Evolutionary conservation across 257 asterid species (phyloP), one percentile per base, ranked within the genome.

Genomic region (Euphrasia confusa): DNA sequence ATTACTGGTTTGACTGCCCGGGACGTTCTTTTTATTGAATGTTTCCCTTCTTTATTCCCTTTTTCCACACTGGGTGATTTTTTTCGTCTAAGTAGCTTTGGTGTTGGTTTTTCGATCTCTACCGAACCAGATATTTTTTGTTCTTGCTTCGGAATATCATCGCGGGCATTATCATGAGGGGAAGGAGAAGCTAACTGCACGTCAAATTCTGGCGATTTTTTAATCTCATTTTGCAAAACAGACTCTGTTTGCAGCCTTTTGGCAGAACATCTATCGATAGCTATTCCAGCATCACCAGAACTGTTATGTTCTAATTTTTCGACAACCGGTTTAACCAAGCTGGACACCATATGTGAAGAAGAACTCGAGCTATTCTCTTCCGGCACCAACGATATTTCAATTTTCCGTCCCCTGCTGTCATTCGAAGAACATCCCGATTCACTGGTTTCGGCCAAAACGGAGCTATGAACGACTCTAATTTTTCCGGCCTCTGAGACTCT

Each of bases 401-500:
- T 59, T 64, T 77, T 57, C 4, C 40, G 70, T 60, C 68, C 72
- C 10, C 55, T n/a, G 55, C 9, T 15, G 3, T n/a, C 55, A 12
- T 58, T 28, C 13, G 58, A 8, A 11, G 74, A 67, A 10, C 64
- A 61, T 65, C 82, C 69, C 66, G 74, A 67, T 52, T 74, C 75
- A 42, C 84, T 83, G 11, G 81, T 40, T 71, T 83, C 89, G 27
- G 72, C 75, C 7, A 72, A 78, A 45, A 79, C 81, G 27, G 91
- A 80, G 73, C 84, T 74, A 66, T 79, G 81, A 63, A 74, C 67
- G 35, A 59, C 78, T 67, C 81, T 53, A 24, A 73, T 49, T 68
- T 73, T 83, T 68, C 94, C 94, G 10, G 84, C 69, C 75, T 82
- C 95, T 1, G 81, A 82, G 39, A 80, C 26, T 66, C 94, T 67